phyloP scores from a whole-genome alignment of 345 rosid genomes.

The Eucalyptus sp. region DNA sequence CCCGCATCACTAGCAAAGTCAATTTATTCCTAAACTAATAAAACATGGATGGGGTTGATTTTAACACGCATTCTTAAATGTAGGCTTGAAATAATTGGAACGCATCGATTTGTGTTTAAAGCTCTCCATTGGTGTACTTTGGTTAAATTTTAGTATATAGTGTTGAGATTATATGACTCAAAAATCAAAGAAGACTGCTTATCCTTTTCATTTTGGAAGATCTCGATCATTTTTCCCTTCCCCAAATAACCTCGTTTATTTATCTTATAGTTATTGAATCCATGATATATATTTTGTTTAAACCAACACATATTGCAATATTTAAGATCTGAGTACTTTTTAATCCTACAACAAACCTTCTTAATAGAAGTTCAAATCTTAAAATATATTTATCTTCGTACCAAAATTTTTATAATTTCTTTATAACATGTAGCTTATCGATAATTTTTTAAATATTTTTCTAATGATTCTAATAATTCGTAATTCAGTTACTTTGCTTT shows the following conservation, averaged over 20 bases:
- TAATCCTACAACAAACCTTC: background rate
- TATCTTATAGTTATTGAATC: background rate
- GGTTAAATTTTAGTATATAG: background rate
- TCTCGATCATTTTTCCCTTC: background rate
- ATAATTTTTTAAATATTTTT: too few relatives aligned
- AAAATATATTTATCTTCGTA: background rate
- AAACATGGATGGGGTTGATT: too few relatives aligned
- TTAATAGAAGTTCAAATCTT: background rate
- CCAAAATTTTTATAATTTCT: too few relatives aligned
- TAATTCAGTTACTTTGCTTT: background rate
- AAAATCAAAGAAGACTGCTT: background rate
- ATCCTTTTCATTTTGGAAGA: background rate
- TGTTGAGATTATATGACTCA: background rate
- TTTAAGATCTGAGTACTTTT: background rate
- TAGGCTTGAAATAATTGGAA: too few relatives aligned
- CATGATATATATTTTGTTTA: background rate
- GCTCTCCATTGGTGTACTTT: rapidly evolving
- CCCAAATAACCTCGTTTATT: background rate
- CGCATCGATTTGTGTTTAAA: too few relatives aligned
- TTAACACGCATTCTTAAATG: rapidly evolving
- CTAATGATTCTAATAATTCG: too few relatives aligned
- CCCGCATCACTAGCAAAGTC: too few relatives aligned
- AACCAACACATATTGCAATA: background rate
- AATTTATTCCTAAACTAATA: too few relatives aligned
- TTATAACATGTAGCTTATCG: background rate